Conservation (phyloP, 2,329 filamentous ascomycete species). For the Alternaria viburni region DNA sequence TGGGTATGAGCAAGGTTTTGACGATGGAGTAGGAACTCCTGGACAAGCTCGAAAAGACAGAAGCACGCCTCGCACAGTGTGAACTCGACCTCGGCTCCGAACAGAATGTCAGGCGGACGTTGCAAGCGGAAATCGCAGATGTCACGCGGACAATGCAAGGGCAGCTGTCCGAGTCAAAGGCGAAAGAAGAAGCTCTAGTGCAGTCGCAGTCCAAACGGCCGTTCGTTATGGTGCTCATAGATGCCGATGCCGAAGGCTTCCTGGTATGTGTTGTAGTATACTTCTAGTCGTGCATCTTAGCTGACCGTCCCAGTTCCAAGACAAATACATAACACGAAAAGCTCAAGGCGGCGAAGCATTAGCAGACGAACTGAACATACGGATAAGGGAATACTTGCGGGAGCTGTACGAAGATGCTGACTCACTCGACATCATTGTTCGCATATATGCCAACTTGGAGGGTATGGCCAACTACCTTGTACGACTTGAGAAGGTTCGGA, state of each 20-base stretch:
- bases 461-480: constrained; percentile 47
- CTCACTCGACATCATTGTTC: constrained; percentile 42
- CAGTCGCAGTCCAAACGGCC: constrained; percentile 44
- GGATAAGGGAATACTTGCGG: constrained; percentile 45
- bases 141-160: constrained; percentile 12
- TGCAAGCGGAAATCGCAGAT: constrained; percentile 40
- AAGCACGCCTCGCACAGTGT: constrained; percentile 44
- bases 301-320: constrained; percentile 39
- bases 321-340: constrained; percentile 45
- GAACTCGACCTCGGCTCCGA: constrained; percentile 47
- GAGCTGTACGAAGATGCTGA: constrained; percentile 45
- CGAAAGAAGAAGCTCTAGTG: constrained; percentile 37
- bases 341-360: constrained; percentile 44
- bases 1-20: neutral
- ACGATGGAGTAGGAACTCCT: constrained; percentile 38
- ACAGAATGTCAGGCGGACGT: constrained; percentile 45
- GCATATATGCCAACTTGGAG: constrained; percentile 46
- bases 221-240: constrained; percentile 46
- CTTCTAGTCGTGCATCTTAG: neutral
- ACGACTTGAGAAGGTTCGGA: constrained; percentile 43
- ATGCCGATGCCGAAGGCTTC: constrained; percentile 47
- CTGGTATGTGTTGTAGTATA: constrained; percentile 26
- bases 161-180: constrained; percentile 30
- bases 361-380: constrained; percentile 44
- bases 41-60: constrained; percentile 47